Percentiles rank a stretch among this genome's conserved stretches.
Evolutionary conservation across 108 stramenopile genomes (phyloP).

Genomic region (Aurantiochytrium sp.): DNA sequence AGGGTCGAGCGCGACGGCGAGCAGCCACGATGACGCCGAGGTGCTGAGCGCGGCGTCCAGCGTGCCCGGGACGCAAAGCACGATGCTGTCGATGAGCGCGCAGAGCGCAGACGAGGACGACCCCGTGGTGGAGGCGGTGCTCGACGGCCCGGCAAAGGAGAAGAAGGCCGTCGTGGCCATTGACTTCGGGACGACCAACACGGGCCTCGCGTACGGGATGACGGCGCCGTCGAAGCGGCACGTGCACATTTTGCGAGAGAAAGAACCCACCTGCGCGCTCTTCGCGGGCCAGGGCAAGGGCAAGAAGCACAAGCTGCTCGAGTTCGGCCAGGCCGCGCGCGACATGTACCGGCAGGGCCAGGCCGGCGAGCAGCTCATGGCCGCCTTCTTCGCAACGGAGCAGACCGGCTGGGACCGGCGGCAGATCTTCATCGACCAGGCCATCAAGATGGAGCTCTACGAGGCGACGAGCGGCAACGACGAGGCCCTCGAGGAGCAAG

Average conservation of each 20-base stretch:
- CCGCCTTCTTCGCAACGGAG: not conserved
- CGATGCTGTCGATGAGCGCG: too few species aligned
- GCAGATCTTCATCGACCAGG: not conserved
- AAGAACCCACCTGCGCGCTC: constrained; percentile 7
- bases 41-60: too few species aligned
- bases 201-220: not conserved
- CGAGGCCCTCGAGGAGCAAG: not conserved
- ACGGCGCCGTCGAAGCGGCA: not conserved
- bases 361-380: not conserved
- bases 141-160: not conserved
- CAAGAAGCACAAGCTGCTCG: not conserved
- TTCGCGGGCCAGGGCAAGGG: not conserved
- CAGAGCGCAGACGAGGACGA: not conserved
- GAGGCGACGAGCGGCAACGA: not conserved
- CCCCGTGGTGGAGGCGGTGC: not conserved
- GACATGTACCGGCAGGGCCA: not conserved
- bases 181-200: constrained; percentile 24
- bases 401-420: not conserved
- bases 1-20: too few species aligned
- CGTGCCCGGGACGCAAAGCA: too few species aligned
- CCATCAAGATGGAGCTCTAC: constrained; percentile 18
- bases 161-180: not conserved
- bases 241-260: not conserved
- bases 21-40: too few species aligned
- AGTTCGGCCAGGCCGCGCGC: not conserved